Conservation (phyloP, 208 protist species). For the Paratrypanosoma confusum region DNA sequence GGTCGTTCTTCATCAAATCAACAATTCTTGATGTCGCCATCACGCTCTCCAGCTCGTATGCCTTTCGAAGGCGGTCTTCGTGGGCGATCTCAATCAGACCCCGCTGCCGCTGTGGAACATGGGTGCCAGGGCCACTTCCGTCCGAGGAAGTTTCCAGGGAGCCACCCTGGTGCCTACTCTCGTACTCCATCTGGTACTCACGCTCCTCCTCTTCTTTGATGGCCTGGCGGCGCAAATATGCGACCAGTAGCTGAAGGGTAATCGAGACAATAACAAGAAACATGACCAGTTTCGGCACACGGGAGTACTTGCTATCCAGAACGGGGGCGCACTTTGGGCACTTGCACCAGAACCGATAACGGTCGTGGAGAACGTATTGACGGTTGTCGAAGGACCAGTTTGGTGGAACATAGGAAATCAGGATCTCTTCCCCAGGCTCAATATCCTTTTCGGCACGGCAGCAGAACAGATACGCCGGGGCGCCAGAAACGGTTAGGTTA, state of each 20-base stretch:
- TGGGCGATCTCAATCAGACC: too few species aligned
- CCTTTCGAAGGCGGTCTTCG: too few species aligned
- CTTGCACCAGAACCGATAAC: slow-evolving; percentile 84
- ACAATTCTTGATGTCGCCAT: too few species aligned
- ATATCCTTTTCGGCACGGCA: slow-evolving; percentile 71
- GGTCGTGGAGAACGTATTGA: slow-evolving; percentile 86
- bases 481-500: slow-evolving; percentile 27
- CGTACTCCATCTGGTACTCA: too few species aligned
- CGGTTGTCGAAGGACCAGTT: slow-evolving; percentile 79
- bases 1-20: too few species aligned
- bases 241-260: slow-evolving; percentile 48
- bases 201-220: too few species aligned
- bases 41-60: too few species aligned
- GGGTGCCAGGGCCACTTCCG: too few species aligned
- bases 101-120: too few species aligned
- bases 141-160: too few species aligned
- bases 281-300: slow-evolving; percentile 33
- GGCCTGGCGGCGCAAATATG: slow-evolving; percentile 49
- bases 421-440: slow-evolving; percentile 48
- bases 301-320: slow-evolving; percentile 50
- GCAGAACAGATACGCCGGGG: slow-evolving; percentile 77
- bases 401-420: slow-evolving; percentile 79
- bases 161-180: too few species aligned
- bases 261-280: slow-evolving; percentile 37
- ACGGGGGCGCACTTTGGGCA: slow-evolving; percentile 70